These are phyloP conservation scores for Diaporthe ilicicola DNA, from an alignment of 2,329 filamentous ascomycete species.

Conservation along the genomic window DNA sequence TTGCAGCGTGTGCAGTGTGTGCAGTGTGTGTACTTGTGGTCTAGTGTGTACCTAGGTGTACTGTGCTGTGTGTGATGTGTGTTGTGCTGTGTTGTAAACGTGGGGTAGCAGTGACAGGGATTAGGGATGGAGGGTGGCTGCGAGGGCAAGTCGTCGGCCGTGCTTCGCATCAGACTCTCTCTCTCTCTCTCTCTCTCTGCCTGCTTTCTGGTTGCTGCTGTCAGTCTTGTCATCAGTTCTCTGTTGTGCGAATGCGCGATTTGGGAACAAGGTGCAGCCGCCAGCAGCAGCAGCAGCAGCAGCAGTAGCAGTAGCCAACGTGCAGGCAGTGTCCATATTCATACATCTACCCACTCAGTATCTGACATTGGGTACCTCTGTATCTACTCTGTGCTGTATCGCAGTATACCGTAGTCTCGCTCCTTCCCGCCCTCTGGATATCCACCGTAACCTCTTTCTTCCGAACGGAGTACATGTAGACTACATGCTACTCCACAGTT, in stretches of 20 bases:
- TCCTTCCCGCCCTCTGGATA: no score
- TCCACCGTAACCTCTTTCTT: no score
- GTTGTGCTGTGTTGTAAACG: slow-evolving; percentile 21
- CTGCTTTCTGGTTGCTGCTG: not conserved
- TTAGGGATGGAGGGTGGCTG: slow-evolving; percentile 4
- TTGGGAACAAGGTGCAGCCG: not conserved
- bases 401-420: no score
- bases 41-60: no score
- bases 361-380: not conserved
- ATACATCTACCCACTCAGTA: not conserved
- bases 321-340: no score
- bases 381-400: not conserved
- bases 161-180: no score
- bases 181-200: not conserved
- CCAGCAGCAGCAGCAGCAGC: not conserved
- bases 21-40: no score
- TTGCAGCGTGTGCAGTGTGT: no score
- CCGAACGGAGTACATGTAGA: no score
- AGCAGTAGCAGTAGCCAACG: not conserved
- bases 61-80: not conserved
- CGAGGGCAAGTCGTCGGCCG: not conserved
- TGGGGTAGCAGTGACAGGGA: slow-evolving; percentile 18
- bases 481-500: not conserved
- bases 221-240: not conserved
- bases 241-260: not conserved